phyloP scores from a whole-genome alignment of 2,329 filamentous ascomycete species.

The Fusarium tjaetaba region DNA sequence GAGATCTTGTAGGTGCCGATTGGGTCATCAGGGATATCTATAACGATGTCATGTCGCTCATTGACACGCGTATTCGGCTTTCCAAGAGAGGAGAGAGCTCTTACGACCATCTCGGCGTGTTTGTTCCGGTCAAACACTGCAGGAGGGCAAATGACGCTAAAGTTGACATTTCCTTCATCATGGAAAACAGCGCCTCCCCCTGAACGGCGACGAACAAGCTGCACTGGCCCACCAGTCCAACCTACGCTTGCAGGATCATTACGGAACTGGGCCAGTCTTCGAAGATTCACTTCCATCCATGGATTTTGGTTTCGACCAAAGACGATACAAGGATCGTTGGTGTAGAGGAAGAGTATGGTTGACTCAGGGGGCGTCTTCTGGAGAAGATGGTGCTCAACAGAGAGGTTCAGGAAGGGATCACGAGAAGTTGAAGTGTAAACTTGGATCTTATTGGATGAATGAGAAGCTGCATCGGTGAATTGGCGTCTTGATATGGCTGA shows the following conservation, averaged over 20 bases:
- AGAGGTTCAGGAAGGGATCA: slow-evolving; percentile 90
- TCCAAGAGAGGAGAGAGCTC: slow-evolving; percentile 74
- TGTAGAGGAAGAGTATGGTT: slow-evolving; percentile 85
- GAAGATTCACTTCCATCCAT: slow-evolving; percentile 89
- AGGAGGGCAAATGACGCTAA: slow-evolving; percentile 87
- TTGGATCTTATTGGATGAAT: slow-evolving; percentile 64
- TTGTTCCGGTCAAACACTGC: slow-evolving; percentile 81
- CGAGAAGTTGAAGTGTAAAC: slow-evolving; percentile 75
- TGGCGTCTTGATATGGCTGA: slow-evolving; percentile 35
- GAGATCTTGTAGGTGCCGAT: slow-evolving; percentile 77
- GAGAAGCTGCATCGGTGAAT: slow-evolving; percentile 53
- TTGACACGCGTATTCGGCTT: slow-evolving; percentile 77
- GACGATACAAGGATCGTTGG: slow-evolving; percentile 86
- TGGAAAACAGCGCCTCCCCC: slow-evolving; percentile 96
- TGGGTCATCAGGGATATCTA: slow-evolving; percentile 56
- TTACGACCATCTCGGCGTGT: slow-evolving; percentile 92
- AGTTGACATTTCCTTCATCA: slow-evolving; percentile 93
- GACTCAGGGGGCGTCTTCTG: slow-evolving; percentile 77
- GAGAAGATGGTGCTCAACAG: slow-evolving; percentile 90
- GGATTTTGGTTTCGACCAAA: slow-evolving; percentile 98
- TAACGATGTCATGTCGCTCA: slow-evolving; percentile 90
- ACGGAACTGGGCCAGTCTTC: slow-evolving; percentile 57
- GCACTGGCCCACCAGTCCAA: slow-evolving; percentile 48
- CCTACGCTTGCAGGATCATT: slow-evolving; percentile 34
- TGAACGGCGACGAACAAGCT: slow-evolving; percentile 83